Evolutionary conservation across 345 rosid species (phyloP).

Genomic region (Brassica cretica): DNA sequence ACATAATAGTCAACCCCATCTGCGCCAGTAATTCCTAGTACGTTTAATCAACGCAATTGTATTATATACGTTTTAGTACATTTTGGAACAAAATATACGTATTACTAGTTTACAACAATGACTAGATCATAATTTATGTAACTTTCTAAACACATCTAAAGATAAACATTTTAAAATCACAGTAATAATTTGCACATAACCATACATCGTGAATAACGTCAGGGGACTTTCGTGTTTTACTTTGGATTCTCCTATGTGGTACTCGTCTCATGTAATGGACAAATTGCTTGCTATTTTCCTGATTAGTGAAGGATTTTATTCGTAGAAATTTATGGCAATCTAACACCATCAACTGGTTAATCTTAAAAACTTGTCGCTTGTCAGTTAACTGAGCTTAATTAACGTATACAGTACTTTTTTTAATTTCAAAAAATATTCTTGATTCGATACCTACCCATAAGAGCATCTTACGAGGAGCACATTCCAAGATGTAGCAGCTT

Average conservation of each 20-base stretch:
- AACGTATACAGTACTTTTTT: not conserved
- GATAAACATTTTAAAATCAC: not conserved
- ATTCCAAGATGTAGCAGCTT: conserved; percentile 28
- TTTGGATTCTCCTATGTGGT: not conserved
- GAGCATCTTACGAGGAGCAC: conserved; percentile 38
- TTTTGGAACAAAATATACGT: not conserved
- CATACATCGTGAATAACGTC: not conserved
- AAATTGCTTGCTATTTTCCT: not conserved
- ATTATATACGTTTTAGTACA: not conserved
- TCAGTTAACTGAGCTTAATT: not conserved
- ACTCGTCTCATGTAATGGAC: not conserved
- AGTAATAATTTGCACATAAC: not conserved
- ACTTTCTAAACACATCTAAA: not conserved
- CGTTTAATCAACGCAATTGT: not conserved
- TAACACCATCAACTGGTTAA: conserved; percentile 23
- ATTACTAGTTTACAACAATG: not conserved
- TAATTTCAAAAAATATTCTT: conserved; percentile 15
- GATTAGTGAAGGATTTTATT: not conserved
- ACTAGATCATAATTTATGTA: not conserved
- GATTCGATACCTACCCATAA: conserved; percentile 28
- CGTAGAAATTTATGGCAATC: not conserved
- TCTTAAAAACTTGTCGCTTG: not conserved
- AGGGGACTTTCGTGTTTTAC: not conserved
- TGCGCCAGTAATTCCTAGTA: not conserved
- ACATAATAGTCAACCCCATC: conserved; percentile 18